phyloP scores from a whole-genome alignment of 2,329 filamentous ascomycete species.

The Penicillium corylophilum region DNA sequence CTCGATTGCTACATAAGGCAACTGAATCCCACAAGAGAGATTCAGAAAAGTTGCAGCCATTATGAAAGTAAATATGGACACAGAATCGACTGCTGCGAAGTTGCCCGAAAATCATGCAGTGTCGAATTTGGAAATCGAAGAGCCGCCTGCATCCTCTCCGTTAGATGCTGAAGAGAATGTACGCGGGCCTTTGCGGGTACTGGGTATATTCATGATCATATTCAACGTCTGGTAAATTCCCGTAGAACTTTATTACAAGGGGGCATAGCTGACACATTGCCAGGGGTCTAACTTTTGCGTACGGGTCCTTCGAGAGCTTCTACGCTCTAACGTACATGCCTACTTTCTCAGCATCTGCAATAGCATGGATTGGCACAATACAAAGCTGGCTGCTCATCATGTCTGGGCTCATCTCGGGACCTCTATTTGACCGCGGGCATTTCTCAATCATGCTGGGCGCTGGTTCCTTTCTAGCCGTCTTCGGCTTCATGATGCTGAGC shows the following conservation, averaged over 20 bases:
- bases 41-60: not conserved
- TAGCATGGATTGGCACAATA: conserved; percentile 46
- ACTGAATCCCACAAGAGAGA: not conserved
- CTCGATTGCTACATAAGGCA: not conserved
- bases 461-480: conserved; percentile 32
- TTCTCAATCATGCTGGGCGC: conserved; percentile 36
- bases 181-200: conserved; percentile 18
- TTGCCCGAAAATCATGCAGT: not conserved
- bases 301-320: conserved; percentile 48
- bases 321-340: conserved; percentile 30
- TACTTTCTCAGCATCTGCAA: conserved; percentile 32
- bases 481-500: conserved; percentile 44
- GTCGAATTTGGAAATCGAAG: not conserved
- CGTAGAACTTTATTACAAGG: too few relatives aligned
- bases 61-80: not conserved
- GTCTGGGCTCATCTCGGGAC: conserved; percentile 42
- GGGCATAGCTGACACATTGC: not conserved
- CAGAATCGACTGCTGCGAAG: not conserved
- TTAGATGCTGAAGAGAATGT: not conserved
- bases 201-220: conserved; percentile 31
- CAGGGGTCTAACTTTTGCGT: conserved; percentile 29
- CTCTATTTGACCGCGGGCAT: conserved; percentile 43
- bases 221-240: conserved; percentile 19
- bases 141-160: not conserved
- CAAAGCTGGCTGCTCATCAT: conserved; percentile 43